These are phyloP conservation scores for Carex sylvatica DNA, from an alignment of 202 grass and related monocot genomes.

Conservation along the genomic window DNA sequence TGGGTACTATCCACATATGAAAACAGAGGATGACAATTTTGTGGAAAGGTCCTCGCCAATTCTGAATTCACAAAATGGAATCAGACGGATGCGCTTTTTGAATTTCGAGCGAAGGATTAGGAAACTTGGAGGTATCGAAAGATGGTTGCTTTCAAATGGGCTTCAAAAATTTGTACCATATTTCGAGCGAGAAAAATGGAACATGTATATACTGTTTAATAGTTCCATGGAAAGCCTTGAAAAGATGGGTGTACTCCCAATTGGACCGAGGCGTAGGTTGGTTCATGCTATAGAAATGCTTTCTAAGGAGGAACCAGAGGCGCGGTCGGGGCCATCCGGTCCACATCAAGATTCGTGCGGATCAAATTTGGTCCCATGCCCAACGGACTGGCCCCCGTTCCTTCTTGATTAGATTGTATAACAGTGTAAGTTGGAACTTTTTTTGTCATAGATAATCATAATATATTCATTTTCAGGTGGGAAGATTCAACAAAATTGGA, in stretches of 20 bases:
- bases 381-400: too few relatives aligned
- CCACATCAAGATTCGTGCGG: too few relatives aligned
- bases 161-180: conserved; percentile 51
- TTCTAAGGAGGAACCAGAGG: conserved; percentile 6
- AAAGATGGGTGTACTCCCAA: conserved; percentile 67
- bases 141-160: conserved; percentile 58
- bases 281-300: conserved; percentile 65
- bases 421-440: not conserved
- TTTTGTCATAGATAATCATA: not conserved
- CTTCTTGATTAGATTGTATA: not conserved
- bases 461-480: too few relatives aligned
- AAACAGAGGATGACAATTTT: not conserved
- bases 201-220: conserved; percentile 55
- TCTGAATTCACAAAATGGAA: conserved; percentile 35
- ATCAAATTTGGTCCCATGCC: too few relatives aligned
- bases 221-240: conserved; percentile 80
- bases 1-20: too few relatives aligned
- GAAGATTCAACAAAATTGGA: not conserved
- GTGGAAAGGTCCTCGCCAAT: conserved; percentile 45
- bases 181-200: conserved; percentile 60
- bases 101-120: conserved; percentile 49
- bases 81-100: conserved; percentile 44
- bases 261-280: conserved; percentile 84
- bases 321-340: too few relatives aligned
- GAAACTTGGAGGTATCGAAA: conserved; percentile 52